Evolutionary conservation across 192 early-diverging fungal genomes (phyloP), one percentile per base, ranked within the genome.

Genomic region (Allomyces macrogynus): DNA sequence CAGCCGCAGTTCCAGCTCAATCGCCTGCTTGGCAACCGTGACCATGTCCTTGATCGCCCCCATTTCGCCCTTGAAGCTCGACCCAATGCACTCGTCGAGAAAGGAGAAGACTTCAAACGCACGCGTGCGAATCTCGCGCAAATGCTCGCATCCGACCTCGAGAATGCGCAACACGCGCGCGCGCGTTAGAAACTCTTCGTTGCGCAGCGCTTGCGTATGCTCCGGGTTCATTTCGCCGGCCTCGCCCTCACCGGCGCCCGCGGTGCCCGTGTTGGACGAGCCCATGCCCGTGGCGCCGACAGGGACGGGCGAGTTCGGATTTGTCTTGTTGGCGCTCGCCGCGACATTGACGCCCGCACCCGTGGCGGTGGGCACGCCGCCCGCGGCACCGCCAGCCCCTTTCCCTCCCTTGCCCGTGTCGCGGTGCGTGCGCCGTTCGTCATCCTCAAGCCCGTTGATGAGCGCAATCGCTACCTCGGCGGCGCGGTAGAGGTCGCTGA

Each of bases 1-100:
- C 10, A 84, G 69, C 42, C 69, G 66, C 1, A 65, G 62, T 67
- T 84, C 82, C 9, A 66, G 62, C 68, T 84, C 82, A 42, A 84
- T 74, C 7, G 81, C 82, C 65, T 84, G 79, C 67, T 84, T 84
- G 63, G 84, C 75, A 4, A 81, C 63, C 24, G 61, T 63, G 25
- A 76, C 23, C 68, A 84, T 44, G 24, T 83, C 79, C 22, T 73
- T 72, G 43, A 80, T 76, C 10, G 79, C 75, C 24, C 81, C 79
- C 71, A 84, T 83, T 71, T 84, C 82, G 32, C 70, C 68, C 32
- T 69, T 67, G 72, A 77, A 84, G 9, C 79, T 44, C 4, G 61
- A 14, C 10, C 68, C 68, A 62, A 84, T 77, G 72, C 78, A 80
- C 61, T 84, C 82, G 62, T 84, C 82, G 14, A 84, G 69, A 22